phyloP scores from a whole-genome alignment of 140 eudicot genomes.

The Anethum foeniculum region DNA sequence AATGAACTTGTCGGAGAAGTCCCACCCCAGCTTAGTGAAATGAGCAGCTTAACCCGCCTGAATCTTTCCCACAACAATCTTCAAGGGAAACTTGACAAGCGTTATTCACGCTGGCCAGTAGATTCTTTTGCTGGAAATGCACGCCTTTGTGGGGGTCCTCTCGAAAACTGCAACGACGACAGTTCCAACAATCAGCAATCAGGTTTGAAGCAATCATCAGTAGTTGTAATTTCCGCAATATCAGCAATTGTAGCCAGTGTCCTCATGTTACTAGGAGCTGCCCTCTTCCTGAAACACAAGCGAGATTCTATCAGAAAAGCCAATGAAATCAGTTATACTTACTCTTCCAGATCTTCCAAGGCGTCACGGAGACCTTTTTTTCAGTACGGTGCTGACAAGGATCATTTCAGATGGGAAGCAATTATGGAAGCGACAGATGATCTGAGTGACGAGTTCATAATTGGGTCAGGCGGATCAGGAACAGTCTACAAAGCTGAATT shows the following conservation, averaged over 20 bases:
- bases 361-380: slow-evolving; percentile 55
- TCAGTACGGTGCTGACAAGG: slow-evolving; percentile 39
- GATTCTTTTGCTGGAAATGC: slow-evolving; percentile 61
- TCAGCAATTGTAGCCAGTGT: slow-evolving; percentile 43
- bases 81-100: slow-evolving; percentile 55
- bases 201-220: slow-evolving; percentile 32
- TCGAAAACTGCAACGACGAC: slow-evolving; percentile 29
- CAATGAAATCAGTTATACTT: slow-evolving; percentile 32
- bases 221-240: slow-evolving; percentile 55
- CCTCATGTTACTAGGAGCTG: slow-evolving; percentile 50
- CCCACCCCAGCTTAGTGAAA: slow-evolving; percentile 53
- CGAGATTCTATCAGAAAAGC: slow-evolving; percentile 40
- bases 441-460: slow-evolving; percentile 71
- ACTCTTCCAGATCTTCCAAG: slow-evolving; percentile 64
- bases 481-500: slow-evolving; percentile 77
- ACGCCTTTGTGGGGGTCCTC: slow-evolving; percentile 78
- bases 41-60: slow-evolving; percentile 78
- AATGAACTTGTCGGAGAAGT: slow-evolving; percentile 61
- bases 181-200: slow-evolving; percentile 23
- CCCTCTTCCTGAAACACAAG: slow-evolving; percentile 40
- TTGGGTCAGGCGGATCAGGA: slow-evolving; percentile 96
- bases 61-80: slow-evolving; percentile 79
- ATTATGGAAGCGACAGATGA: slow-evolving; percentile 90
- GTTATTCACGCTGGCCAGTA: slow-evolving; percentile 61
- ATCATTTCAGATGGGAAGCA: slow-evolving; percentile 66